Evolutionary conservation across 2,329 filamentous ascomycete genomes (phyloP), one percentile per base, ranked within the genome.

Genomic region (Penicillium freii): DNA sequence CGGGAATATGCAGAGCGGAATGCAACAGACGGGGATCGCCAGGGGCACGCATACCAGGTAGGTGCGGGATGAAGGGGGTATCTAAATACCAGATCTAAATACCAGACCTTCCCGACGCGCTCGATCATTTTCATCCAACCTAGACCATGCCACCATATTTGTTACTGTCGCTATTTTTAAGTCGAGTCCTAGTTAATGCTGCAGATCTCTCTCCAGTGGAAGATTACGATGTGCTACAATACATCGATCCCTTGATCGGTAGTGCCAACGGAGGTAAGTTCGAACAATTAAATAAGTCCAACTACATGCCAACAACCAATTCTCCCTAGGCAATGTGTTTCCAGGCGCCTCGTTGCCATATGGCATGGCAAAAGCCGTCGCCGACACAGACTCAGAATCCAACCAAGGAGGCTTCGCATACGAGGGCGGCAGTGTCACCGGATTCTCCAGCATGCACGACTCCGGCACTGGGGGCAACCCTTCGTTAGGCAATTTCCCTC

Each of bases 401-500:
- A 83, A 84, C 54, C 82, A 84, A 60, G 82, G 81, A 44, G 82
- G 82, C 1, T 85, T 83, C 65, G 77, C 81, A 7, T 78, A 77
- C 1, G 81, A 84, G 60, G 79, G 77, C 17, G 79, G 77, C 56
- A 77, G 73, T 39, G 73, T 84, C 47, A 80, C 78, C 11, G 82
- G 82, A 11, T 84, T 84, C 67, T 75, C 72, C 9, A 71, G 74
- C 9, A 75, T 82, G 73, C 81, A 82, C 56, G 80, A 82, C 63
- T 77, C 74, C 15, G 80, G 80, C 10, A 82, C 79, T 44, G 80
- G 79, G 51, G 77, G 76, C 34, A 67, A 73, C 11, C 86, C 87
- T 0, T 89, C 86, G 5, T 76, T 91, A 1, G 88, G 88, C 6
- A 90, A 90, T 67, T 91, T 91, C 54, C 85, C 88, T 1, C 75